Base-by-base conservation (phyloP, 495 filamentous ascomycete genomes). In the Trichoderma virens region DNA sequence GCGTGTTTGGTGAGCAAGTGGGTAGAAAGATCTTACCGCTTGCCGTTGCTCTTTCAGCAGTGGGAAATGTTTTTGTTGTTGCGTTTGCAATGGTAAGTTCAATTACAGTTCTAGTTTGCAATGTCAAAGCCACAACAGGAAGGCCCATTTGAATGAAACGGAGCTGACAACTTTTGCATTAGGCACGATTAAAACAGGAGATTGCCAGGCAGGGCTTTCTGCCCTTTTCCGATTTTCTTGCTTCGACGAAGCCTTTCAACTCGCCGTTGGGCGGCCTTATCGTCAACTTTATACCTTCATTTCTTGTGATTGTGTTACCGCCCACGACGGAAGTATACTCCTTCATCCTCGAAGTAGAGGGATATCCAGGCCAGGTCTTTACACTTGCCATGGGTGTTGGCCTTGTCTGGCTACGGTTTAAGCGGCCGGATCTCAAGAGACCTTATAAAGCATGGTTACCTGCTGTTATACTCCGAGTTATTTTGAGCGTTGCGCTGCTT, bases 21-120 rank as follows among this genome's bases (percentile, higher is more conserved):
- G 88, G 88, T 1, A 81, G 75, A 32, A 75, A 73, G 23, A 70
- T 90, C 20, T 74, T 90, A 23, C 85, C 87, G 3, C 68, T 89
- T 11, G 82, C 86, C 14, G 82, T 92, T 60, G 88, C 88, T 0
- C 74, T 86, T 18, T 89, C 86, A 0, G 88, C 86, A 0, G 83
- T 81, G 0, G 89, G 89, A 0, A 91, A 91, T 70, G 86, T 91
- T 2, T 90, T 92, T 86, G 87, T 90, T 1, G 88, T 90, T 7
- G 88, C 87, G 8, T 91, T 88, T 71, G 74, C 83, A 8, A 65
- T 85, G 66, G 85, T 88, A 76, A 60, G 74, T 70, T 31, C 5
- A n/a, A n/a, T 39, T 1, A 11, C 65, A 59, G 27, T 47, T 61
- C 41, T 62, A 30, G 27, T 11, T 20, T 2, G 9, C 14, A 20